phyloP scores from a whole-genome alignment of 2,329 filamentous ascomycete genomes.

The Bertia moriformis region DNA sequence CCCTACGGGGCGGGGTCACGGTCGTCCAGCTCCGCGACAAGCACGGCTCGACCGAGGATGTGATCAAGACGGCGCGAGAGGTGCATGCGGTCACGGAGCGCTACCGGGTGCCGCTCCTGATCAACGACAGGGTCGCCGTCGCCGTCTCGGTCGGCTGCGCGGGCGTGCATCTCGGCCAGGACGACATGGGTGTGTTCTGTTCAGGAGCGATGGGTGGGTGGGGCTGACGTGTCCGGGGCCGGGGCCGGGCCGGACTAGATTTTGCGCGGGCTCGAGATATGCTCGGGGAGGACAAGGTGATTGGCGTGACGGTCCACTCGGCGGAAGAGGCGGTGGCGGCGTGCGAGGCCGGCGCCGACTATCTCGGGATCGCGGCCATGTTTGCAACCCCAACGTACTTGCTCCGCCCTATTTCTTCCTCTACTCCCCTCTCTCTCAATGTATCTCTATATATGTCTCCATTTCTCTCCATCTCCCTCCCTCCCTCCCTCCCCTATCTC shows the following conservation, averaged over 20 bases:
- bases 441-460: too few species aligned
- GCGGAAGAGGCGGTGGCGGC: slow-evolving; percentile 59
- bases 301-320: slow-evolving; percentile 71
- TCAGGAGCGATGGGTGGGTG: too few species aligned
- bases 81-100: slow-evolving; percentile 58
- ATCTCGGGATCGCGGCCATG: slow-evolving; percentile 80
- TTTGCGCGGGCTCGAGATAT: slow-evolving; percentile 53
- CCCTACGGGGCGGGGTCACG: slow-evolving; percentile 66
- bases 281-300: slow-evolving; percentile 64
- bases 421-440: too few species aligned
- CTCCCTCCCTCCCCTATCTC: too few species aligned
- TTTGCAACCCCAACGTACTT: slow-evolving; percentile 68
- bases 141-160: slow-evolving; percentile 74
- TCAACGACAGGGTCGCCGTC: slow-evolving; percentile 88
- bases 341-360: slow-evolving; percentile 66
- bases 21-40: slow-evolving; percentile 88
- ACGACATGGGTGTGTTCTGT: slow-evolving; percentile 82
- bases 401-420: too few species aligned
- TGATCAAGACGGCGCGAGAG: slow-evolving; percentile 55
- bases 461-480: too few species aligned
- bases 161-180: slow-evolving; percentile 86
- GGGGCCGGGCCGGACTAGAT: slow-evolving; percentile 27
- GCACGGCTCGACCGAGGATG: slow-evolving; percentile 54
- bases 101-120: slow-evolving; percentile 63
- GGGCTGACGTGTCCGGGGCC: slow-evolving; percentile 1